Evolutionary conservation across 805 yeast species (phyloP), one percentile per base, ranked within the genome.

Genomic region (Barnettozyma botsteinii): DNA sequence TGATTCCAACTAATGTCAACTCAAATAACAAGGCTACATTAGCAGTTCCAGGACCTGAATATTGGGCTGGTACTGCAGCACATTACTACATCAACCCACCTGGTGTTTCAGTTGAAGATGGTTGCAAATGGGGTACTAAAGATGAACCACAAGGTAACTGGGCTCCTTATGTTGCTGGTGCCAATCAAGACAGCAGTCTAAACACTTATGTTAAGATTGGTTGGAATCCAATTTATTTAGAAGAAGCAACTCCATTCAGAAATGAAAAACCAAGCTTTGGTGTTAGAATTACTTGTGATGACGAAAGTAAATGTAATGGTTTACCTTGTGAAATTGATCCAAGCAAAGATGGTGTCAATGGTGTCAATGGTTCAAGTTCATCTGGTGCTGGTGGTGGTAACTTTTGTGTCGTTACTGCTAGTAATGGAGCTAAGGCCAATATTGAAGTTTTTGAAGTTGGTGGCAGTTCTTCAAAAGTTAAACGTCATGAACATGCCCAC

Each of bases 131-230:
- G 96, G 96, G 96, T 5, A 62, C 81, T 14, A 69, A 70, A 23
- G 62, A 67, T 35, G 66, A 82, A 44, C 81, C 93, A 14, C 67
- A 69, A 49, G 96, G 96, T 43, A 87, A 87, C 72, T 88, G 96
- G 96, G 65, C 95, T 13, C 95, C 96, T 21, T 87, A 85, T 52
- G 95, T 88, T 48, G 94, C 93, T 13, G 96, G 96, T 48, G 86
- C 89, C 45, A 87, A 87, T 67, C 76, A 76, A 70, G 95, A 85
- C 59, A 62, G 60, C 46, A 63, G 56, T 43, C 81, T 85, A 24
- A 74, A 75, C 59, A 87, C 96, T 4, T 87, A 50, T 59, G 85
- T 85, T 49, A 88, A 85, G 64, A 75, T 87, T 58, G 95, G 91
- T 33, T 86, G 95, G 95, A 87, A 87, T 62, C 96, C 96, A 13